Evolutionary conservation across 345 rosid genomes (phyloP).

Genomic region (Isatis tinctoria): DNA sequence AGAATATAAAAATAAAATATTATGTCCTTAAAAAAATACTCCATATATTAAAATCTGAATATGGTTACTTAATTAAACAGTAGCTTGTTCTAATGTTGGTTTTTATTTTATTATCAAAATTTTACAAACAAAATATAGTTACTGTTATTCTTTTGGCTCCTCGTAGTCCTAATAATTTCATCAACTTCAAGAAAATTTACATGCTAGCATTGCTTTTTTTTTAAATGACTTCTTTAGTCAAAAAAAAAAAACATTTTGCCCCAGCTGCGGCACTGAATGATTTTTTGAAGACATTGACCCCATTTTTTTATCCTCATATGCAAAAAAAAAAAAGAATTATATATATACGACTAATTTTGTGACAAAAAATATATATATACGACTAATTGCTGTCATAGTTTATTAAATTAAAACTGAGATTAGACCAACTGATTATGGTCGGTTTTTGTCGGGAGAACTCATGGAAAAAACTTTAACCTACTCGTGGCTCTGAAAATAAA

Average conservation of each 20-base stretch:
- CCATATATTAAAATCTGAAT: background rate
- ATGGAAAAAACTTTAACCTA: background rate
- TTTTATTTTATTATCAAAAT: background rate
- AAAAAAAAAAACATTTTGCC: background rate
- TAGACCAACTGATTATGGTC: conserved; percentile 18
- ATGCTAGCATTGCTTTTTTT: background rate
- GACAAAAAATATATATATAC: no score
- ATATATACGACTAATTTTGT: no score
- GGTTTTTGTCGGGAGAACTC: conserved; percentile 9
- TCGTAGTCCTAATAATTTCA: background rate
- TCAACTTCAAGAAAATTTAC: background rate
- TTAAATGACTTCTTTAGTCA: background rate
- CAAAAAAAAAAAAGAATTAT: background rate
- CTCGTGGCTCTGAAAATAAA: background rate
- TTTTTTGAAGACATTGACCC: background rate
- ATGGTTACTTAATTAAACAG: background rate
- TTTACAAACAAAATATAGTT: no score
- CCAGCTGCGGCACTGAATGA: background rate
- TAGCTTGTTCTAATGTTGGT: background rate
- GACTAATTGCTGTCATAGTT: background rate
- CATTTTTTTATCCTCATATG: background rate
- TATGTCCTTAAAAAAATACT: background rate
- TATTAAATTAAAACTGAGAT: background rate
- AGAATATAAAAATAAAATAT: background rate
- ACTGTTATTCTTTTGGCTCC: background rate